Evolutionary conservation across 495 filamentous ascomycete species (phyloP).

Genomic region (Neurospora sp.): DNA sequence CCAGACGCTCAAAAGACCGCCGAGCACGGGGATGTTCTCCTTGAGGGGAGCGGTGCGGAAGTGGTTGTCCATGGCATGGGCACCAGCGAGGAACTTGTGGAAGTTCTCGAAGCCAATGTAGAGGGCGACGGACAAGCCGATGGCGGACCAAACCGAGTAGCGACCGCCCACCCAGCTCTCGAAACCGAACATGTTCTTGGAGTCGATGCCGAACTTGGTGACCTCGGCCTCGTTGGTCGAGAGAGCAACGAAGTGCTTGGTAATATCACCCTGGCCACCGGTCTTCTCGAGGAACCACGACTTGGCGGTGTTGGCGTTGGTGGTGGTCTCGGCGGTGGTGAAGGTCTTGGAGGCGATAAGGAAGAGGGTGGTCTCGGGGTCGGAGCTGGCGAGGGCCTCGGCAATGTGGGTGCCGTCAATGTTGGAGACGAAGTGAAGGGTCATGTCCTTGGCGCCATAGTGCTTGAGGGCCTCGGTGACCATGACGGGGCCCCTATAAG

Average conservation of each 20-base stretch:
- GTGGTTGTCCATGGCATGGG: constrained; percentile 97
- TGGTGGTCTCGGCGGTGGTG: constrained; percentile 93
- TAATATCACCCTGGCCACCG: constrained; percentile 69
- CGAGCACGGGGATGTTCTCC: constrained; percentile 89
- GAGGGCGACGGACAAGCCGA: constrained; percentile 85
- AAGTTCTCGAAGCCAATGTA: constrained; percentile 98
- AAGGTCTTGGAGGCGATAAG: constrained; percentile 98
- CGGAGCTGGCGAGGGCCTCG: constrained; percentile 76
- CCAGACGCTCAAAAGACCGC: constrained; percentile 90
- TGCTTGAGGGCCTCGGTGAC: constrained; percentile 93
- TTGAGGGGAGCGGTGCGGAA: constrained; percentile 84
- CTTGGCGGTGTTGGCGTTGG: constrained; percentile 96
- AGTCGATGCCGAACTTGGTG: constrained; percentile 95
- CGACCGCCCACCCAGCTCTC: constrained; percentile 96
- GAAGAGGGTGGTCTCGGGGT: constrained; percentile 97
- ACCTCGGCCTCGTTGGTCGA: constrained; percentile 94
- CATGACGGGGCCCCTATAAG: constrained; percentile 84
- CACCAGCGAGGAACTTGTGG: constrained; percentile 89
- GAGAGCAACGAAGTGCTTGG: constrained; percentile 97
- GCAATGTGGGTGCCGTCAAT: constrained; percentile 97
- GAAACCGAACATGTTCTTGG: constrained; percentile 98
- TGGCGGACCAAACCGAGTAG: constrained; percentile 98
- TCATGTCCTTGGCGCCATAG: constrained; percentile 76
- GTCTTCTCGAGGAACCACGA: constrained; percentile 82
- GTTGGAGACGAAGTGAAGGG: constrained; percentile 96